Conservation (phyloP, 2,329 filamentous ascomycete species). For the Stemphylium lycopersici region DNA sequence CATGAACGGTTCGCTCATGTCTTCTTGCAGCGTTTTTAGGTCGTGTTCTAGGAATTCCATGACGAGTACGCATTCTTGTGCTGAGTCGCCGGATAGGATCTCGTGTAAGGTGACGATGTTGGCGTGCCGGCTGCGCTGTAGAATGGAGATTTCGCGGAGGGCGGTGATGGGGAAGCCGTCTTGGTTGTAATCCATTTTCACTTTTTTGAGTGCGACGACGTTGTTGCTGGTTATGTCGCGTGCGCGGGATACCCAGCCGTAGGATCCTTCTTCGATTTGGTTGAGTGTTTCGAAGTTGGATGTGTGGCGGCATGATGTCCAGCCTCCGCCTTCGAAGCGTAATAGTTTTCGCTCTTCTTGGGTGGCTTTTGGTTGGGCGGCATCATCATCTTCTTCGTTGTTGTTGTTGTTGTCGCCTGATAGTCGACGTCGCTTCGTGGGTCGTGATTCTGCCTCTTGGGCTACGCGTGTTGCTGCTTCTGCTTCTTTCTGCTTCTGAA, state of each 20-base stretch:
- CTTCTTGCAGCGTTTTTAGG: constrained; percentile 87
- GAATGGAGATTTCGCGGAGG: constrained; percentile 88
- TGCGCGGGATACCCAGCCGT: constrained; percentile 91
- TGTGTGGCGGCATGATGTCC: constrained; percentile 76
- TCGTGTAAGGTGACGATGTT: constrained; percentile 85
- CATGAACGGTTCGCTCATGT: constrained; percentile 93
- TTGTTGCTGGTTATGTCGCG: constrained; percentile 74
- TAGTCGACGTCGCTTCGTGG: constrained; percentile 67
- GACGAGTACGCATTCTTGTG: constrained; percentile 81
- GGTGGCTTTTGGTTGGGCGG: constrained; percentile 22
- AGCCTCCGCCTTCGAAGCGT: constrained; percentile 71
- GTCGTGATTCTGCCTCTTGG: constrained; percentile 44
- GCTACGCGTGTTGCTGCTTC: constrained; percentile 55
- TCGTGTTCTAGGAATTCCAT: constrained; percentile 99
- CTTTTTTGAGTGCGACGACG: constrained; percentile 88
- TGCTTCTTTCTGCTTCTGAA: constrained; percentile 75
- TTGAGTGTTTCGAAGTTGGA: constrained; percentile 92
- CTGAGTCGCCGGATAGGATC: constrained; percentile 75
- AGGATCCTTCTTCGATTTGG: constrained; percentile 96
- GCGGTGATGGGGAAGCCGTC: constrained; percentile 94
- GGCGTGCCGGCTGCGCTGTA: constrained; percentile 77
- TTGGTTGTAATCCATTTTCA: constrained; percentile 77
- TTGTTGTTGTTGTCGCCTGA: constrained; percentile 52
- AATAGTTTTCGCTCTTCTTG: constrained; percentile 63
- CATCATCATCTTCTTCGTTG: constrained; percentile 22